Evolutionary conservation across 768 basidiomycete genomes (phyloP).

Genomic region (Asterophora lycoperdoides): DNA sequence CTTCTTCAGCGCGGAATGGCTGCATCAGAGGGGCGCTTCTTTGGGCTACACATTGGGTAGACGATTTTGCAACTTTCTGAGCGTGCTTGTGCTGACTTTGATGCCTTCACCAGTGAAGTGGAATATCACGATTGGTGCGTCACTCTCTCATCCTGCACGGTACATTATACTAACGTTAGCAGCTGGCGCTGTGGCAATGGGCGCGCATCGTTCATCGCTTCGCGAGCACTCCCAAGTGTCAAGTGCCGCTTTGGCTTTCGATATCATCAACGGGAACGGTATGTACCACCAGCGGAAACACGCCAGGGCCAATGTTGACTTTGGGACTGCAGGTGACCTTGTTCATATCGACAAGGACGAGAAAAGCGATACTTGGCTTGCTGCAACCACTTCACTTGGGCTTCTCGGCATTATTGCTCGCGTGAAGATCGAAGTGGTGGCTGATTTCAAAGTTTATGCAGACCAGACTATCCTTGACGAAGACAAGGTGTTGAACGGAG

Average conservation of each 20-base stretch:
- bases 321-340: slow-evolving; percentile 23
- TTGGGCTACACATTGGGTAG: slow-evolving; percentile 30
- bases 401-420: slow-evolving; percentile 33
- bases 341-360: slow-evolving; percentile 30
- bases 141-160: neutral
- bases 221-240: slow-evolving; percentile 36
- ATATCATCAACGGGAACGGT: slow-evolving; percentile 36
- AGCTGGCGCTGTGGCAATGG: slow-evolving; percentile 37
- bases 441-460: slow-evolving; percentile 35
- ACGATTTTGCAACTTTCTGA: neutral
- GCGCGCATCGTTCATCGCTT: slow-evolving; percentile 36
- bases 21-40: slow-evolving; percentile 30
- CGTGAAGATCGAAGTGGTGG: slow-evolving; percentile 26
- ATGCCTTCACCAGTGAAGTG: slow-evolving; percentile 28
- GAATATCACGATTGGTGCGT: slow-evolving; percentile 34
- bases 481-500: slow-evolving; percentile 28
- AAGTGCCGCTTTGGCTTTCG: slow-evolving; percentile 29
- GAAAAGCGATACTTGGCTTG: slow-evolving; percentile 32
- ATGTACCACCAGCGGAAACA: neutral
- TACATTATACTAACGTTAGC: neutral
- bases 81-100: neutral
- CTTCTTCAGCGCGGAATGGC: slow-evolving; percentile 29
- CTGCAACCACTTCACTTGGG: slow-evolving; percentile 34
- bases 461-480: slow-evolving; percentile 32
- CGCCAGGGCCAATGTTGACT: neutral